These are phyloP conservation scores for Reticulascus tulasneorum DNA, from an alignment of 2,329 filamentous ascomycete genomes.

Conservation along the genomic window DNA sequence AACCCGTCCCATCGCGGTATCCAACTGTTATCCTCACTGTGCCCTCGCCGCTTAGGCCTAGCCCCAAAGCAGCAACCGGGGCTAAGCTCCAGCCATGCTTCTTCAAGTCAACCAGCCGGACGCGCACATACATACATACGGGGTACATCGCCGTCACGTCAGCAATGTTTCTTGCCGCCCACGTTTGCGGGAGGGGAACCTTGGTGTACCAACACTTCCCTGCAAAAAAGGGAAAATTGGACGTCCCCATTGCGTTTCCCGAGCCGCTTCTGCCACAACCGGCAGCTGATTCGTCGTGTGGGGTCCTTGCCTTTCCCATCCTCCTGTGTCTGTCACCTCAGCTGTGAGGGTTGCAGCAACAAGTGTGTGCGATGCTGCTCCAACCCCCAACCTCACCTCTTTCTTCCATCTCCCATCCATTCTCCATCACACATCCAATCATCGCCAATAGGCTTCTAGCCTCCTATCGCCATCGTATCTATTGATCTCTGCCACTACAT, in stretches of 20 bases:
- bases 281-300: constrained; percentile 12
- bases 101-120: too few species aligned
- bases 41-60: too few species aligned
- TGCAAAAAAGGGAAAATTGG: constrained; percentile 1
- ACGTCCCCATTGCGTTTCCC: constrained; percentile 8
- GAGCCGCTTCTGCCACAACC: constrained; percentile 7
- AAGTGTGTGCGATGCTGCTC: constrained; percentile 3
- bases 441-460: constrained; percentile 4
- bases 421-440: background rate
- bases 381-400: constrained; percentile 13
- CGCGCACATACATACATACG: too few species aligned
- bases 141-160: constrained; percentile 12
- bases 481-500: background rate
- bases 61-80: too few species aligned
- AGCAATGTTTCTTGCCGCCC: constrained; percentile 8
- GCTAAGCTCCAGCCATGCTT: constrained; percentile 6
- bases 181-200: constrained; percentile 8
- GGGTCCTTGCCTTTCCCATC: constrained; percentile 1
- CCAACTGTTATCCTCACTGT: too few species aligned
- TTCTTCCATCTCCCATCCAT: constrained; percentile 11
- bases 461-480: background rate
- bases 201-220: constrained; percentile 2
- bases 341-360: constrained; percentile 8
- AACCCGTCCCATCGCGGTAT: too few species aligned
- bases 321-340: constrained; percentile 12